Conservation (phyloP, 2,329 filamentous ascomycete genomes). For the Tolypocladium nubicola region DNA sequence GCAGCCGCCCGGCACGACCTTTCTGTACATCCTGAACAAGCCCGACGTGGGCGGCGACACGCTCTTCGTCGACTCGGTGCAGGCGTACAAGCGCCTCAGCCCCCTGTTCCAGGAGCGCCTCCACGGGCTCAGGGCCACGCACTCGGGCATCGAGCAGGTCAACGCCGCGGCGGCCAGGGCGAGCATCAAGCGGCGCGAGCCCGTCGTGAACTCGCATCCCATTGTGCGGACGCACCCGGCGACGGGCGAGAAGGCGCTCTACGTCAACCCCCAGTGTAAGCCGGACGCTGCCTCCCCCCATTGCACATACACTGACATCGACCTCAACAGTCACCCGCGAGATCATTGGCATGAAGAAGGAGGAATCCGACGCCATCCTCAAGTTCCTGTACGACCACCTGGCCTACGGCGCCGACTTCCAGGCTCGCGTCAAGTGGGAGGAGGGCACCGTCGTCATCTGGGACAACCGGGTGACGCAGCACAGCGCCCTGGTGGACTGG, state of each 20-base stretch:
- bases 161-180: constrained; percentile 55
- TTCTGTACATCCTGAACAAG: constrained; percentile 77
- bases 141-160: constrained; percentile 76
- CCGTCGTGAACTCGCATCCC: constrained; percentile 64
- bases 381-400: constrained; percentile 57
- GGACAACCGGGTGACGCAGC: constrained; percentile 74
- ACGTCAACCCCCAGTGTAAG: constrained; percentile 73
- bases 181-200: constrained; percentile 64
- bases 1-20: constrained; percentile 83
- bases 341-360: constrained; percentile 76
- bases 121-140: constrained; percentile 69
- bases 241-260: constrained; percentile 77
- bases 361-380: constrained; percentile 68
- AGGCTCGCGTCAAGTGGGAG: constrained; percentile 67
- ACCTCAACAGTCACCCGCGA: constrained; percentile 55
- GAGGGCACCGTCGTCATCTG: constrained; percentile 74
- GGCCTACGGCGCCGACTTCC: constrained; percentile 50
- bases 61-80: constrained; percentile 66
- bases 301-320: neutral
- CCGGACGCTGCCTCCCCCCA: neutral
- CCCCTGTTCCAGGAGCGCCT: constrained; percentile 70
- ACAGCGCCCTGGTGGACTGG: constrained; percentile 77
- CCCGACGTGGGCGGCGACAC: constrained; percentile 77
- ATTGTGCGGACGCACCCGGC: constrained; percentile 71
- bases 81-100: constrained; percentile 72